Evolutionary conservation across 768 basidiomycete species (phyloP), one percentile per base, ranked within the genome.

Genomic region (Cystofilobasidium bisporidii): DNA sequence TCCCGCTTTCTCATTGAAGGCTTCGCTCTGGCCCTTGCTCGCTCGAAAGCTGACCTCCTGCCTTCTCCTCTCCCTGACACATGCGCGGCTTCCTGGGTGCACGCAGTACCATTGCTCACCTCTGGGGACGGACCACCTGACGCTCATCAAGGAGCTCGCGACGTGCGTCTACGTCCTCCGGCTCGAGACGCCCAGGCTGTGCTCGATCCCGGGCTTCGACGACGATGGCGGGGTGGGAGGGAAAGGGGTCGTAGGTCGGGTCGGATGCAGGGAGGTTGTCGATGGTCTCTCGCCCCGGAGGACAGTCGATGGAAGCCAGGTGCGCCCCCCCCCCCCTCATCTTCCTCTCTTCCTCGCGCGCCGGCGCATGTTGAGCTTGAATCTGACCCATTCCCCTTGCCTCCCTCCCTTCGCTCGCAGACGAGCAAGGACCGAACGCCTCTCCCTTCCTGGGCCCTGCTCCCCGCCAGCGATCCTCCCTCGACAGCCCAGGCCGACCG

Each of bases 101-200:
- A n/a, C n/a, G 0, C 59, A 93, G 89, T 93, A 91, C 76, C 92
- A 97, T 78, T 97, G 92, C 77, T 90, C 90, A 70, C 90, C 91
- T 89, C 87, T 88, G 63, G 90, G 88, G 81, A 84, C 88, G 48
- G 92, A 97, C 79, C 84, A 83, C 41, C 89, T 97, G 72, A 82
- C 89, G 63, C 87, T 92, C 74, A 86, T 97, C 74, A 92, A 93
- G 76, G 92, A 96, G 80, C 83, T 90, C 41, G 88, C 88, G 75
- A 93, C 89, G 45, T 72, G 96, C 78, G 85, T 88, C 71, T 98
- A 99, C 76, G 85, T 96, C 55, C 81, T 98, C 61, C 87, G 97
- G 71, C 85, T 98, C 67, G 88, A 97, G 76, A 96, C 94, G 0
- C 93, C 96, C 40, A 87, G 91, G 64, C 81, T 99, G 24, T 98